These are phyloP conservation scores for Toxicodendron radicans DNA, from an alignment of 345 rosid genomes.

Conservation along the genomic window DNA sequence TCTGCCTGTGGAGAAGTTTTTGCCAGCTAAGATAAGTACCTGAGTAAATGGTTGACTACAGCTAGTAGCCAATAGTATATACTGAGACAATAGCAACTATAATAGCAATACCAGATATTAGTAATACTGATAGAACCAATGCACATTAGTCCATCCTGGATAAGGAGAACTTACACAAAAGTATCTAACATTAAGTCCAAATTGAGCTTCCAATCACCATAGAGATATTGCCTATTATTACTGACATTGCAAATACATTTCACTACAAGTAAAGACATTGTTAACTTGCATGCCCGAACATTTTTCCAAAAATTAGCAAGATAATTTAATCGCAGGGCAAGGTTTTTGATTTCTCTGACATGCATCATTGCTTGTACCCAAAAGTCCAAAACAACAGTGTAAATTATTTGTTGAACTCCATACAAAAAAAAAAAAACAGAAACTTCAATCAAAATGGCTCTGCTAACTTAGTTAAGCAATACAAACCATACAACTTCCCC, in stretches of 20 bases:
- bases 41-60: constrained; percentile 5
- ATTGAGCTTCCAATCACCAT: not conserved
- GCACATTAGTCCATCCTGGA: not conserved
- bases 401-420: not conserved
- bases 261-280: not conserved
- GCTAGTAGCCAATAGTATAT: not conserved
- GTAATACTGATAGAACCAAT: not conserved
- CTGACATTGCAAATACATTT: not conserved
- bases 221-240: not conserved
- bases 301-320: not conserved
- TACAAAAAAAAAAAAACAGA: not conserved
- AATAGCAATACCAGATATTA: not conserved
- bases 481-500: not conserved
- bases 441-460: not conserved
- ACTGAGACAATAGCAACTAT: not conserved
- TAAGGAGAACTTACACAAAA: not conserved
- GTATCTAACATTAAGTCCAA: not conserved
- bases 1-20: constrained; percentile 69
- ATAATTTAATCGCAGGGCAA: constrained; percentile 1
- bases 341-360: not conserved
- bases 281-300: not conserved
- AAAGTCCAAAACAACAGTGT: not conserved
- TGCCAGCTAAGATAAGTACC: constrained; percentile 31
- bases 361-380: not conserved
- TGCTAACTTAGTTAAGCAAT: constrained; percentile 1